phyloP scores from a whole-genome alignment of 768 basidiomycete genomes.

The Lactarius vividus region DNA sequence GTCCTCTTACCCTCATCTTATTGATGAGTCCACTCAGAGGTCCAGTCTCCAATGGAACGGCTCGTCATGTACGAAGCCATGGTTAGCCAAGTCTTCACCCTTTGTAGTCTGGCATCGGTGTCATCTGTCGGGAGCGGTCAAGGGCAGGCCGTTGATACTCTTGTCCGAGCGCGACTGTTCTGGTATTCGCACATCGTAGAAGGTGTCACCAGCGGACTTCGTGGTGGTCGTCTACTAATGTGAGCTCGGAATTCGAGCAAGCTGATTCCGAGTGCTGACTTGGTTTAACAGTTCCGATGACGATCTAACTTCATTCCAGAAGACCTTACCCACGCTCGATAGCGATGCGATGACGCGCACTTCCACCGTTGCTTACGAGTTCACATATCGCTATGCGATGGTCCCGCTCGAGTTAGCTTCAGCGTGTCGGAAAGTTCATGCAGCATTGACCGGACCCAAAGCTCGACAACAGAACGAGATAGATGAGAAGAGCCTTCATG shows the following conservation, averaged over 20 bases:
- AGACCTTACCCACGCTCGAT: constrained; percentile 40
- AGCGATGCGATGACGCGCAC: constrained; percentile 33
- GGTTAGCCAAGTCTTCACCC: constrained; percentile 73
- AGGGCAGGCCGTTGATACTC: constrained; percentile 54
- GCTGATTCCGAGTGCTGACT: constrained; percentile 13
- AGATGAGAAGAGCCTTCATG: constrained; percentile 61
- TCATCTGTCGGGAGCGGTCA: constrained; percentile 49
- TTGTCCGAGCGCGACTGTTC: constrained; percentile 73
- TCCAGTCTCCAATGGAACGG: constrained; percentile 45
- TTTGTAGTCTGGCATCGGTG: constrained; percentile 57
- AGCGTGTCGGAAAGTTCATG: constrained; percentile 76
- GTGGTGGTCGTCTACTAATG: constrained; percentile 83
- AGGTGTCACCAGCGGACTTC: constrained; percentile 75
- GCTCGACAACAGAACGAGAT: constrained; percentile 60
- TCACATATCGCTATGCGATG: constrained; percentile 58
- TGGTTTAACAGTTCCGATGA: constrained; percentile 56
- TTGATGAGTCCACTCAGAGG: constrained; percentile 35
- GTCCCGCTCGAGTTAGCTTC: constrained; percentile 72
- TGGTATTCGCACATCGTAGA: constrained; percentile 90
- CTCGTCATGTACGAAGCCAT: constrained; percentile 75
- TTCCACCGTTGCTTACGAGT: constrained; percentile 45
- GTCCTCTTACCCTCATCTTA: constrained; percentile 5
- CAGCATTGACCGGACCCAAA: constrained; percentile 72
- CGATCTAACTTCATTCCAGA: constrained; percentile 72
- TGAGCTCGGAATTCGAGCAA: constrained; percentile 38